Evolutionary conservation across 164 flowering plant species (phyloP).

Genomic region (Magnolia sinica): DNA sequence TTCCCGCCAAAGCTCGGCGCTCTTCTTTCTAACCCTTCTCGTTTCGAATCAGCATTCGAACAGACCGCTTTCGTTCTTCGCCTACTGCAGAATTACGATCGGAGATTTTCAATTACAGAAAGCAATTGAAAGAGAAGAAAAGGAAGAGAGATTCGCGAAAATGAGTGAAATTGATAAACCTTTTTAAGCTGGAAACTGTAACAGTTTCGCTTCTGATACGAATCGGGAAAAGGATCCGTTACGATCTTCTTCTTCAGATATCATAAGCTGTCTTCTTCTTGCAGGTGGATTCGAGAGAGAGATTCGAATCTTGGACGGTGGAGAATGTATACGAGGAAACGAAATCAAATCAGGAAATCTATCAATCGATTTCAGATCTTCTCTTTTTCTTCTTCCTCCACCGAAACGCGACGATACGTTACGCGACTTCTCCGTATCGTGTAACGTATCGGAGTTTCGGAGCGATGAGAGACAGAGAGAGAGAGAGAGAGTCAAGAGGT

Average conservation of each 20-base stretch:
- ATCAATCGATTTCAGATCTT: not conserved
- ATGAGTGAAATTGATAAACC: not conserved
- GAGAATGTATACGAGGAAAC: no score
- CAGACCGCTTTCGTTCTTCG: not conserved
- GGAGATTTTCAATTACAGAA: not conserved
- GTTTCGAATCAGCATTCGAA: conserved; percentile 3
- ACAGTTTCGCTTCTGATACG: not conserved
- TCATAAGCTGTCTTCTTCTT: not conserved
- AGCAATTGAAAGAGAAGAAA: not conserved
- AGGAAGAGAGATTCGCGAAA: not conserved
- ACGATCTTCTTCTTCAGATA: not conserved
- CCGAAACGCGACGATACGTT: no score
- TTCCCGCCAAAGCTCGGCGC: not conserved
- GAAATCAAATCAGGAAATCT: not conserved
- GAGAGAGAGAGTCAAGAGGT: not conserved
- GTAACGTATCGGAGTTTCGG: not conserved
- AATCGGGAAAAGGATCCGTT: not conserved
- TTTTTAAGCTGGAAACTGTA: not conserved
- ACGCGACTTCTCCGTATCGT: no score
- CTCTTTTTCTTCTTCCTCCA: not conserved
- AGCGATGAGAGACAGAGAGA: not conserved
- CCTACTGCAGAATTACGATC: not conserved
- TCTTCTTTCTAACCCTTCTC: not conserved
- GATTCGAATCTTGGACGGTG: not conserved
- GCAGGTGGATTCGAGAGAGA: not conserved